phyloP scores from a whole-genome alignment of 495 filamentous ascomycete genomes.

The Collariella sp. region DNA sequence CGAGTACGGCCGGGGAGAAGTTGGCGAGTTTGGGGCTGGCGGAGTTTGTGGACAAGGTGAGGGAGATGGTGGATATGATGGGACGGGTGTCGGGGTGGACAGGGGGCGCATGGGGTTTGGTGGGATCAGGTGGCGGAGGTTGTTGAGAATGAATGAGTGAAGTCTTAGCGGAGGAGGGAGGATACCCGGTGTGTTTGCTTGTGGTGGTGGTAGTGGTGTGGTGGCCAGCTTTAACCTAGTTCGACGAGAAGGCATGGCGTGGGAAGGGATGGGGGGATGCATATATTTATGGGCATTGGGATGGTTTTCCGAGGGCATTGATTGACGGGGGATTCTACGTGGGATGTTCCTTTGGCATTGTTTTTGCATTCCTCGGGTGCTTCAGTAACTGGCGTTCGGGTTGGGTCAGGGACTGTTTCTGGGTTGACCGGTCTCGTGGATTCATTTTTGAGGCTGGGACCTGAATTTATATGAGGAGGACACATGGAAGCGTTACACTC shows the following conservation, averaged over 20 bases:
- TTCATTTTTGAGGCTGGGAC: too few species aligned
- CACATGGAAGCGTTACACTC: too few species aligned
- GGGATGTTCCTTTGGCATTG: background rate
- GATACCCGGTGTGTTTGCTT: background rate
- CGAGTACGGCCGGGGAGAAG: slow-evolving; percentile 73
- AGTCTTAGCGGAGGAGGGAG: background rate
- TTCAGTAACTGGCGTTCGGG: background rate
- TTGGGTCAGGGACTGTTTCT: too few species aligned
- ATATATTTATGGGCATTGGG: background rate
- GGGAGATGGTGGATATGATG: slow-evolving; percentile 71
- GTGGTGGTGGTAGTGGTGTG: too few species aligned
- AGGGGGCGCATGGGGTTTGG: slow-evolving; percentile 65
- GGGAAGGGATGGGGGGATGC: background rate
- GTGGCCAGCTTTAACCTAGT: background rate
- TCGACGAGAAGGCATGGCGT: background rate
- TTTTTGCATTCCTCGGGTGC: background rate
- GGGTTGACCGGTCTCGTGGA: too few species aligned
- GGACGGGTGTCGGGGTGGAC: slow-evolving; percentile 70
- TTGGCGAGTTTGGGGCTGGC: slow-evolving; percentile 71
- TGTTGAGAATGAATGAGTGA: slow-evolving; percentile 18
- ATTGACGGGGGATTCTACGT: background rate
- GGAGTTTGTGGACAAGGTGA: slow-evolving; percentile 83
- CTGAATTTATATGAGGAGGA: too few species aligned
- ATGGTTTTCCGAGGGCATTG: background rate
- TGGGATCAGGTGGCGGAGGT: slow-evolving; percentile 62